Conservation (phyloP, 2,329 filamentous ascomycete species). For the Fusarium newnesense region DNA sequence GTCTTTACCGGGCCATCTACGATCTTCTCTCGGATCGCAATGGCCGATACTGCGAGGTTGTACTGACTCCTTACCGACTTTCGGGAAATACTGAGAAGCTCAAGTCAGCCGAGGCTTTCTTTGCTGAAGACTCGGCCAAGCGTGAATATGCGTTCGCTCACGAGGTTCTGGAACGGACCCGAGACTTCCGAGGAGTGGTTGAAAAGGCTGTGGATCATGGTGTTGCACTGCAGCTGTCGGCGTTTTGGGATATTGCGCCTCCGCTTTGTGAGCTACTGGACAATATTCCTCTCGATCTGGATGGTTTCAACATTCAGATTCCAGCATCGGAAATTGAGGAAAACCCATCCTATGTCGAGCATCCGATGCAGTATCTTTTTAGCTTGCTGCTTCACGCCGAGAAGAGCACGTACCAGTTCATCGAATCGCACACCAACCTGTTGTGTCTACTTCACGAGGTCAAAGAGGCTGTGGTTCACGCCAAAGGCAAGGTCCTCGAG, state of each 20-base stretch:
- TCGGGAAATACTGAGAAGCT: conserved; percentile 83
- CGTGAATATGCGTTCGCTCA: conserved; percentile 77
- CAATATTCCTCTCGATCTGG: conserved; percentile 73
- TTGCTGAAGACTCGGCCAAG: conserved; percentile 79
- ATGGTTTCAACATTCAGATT: conserved; percentile 77
- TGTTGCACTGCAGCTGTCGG: conserved; percentile 89
- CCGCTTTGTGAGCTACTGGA: conserved; percentile 81
- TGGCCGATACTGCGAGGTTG: conserved; percentile 84
- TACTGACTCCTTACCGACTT: conserved; percentile 81
- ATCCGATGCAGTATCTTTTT: conserved; percentile 92
- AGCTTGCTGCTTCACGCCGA: conserved; percentile 86
- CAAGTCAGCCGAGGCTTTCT: conserved; percentile 82
- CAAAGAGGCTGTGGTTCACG: conserved; percentile 78
- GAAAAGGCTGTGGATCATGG: conserved; percentile 88
- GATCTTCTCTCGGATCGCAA: conserved; percentile 88
- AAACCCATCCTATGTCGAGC: conserved; percentile 82
- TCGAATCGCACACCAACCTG: conserved; percentile 92
- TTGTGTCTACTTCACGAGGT: conserved; percentile 92
- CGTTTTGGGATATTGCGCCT: conserved; percentile 98
- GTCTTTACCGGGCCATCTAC: conserved; percentile 84
- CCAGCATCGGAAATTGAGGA: conserved; percentile 83
- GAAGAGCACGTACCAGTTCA: conserved; percentile 95
- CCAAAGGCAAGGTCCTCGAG: conserved; percentile 74
- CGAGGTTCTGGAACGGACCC: conserved; percentile 76
- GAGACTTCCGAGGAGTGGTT: conserved; percentile 81